Conservation (phyloP, 2,329 filamentous ascomycete species). For the Pyrenophora seminiperda region DNA sequence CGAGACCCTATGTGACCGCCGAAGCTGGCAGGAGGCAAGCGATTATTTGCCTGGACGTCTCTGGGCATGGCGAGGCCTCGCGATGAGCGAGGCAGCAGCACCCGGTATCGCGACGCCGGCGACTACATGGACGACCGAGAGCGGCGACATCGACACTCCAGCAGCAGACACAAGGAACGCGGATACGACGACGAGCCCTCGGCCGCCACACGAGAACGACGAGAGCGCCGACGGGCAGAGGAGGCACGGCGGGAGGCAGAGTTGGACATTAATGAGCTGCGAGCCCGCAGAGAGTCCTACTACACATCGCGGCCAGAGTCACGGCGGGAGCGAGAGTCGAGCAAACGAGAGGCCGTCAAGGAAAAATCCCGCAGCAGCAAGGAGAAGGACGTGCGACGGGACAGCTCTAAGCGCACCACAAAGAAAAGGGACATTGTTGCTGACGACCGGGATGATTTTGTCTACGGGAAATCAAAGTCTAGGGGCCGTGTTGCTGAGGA, state of each 20-base stretch:
- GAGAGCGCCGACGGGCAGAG: conserved; percentile 41
- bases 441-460: conserved; percentile 40
- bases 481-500: conserved; percentile 35
- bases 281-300: conserved; percentile 47
- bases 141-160: conserved; percentile 29
- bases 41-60: conserved; percentile 34
- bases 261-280: conserved; percentile 49
- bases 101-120: conserved; percentile 39
- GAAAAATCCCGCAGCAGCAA: conserved; percentile 35
- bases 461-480: conserved; percentile 38
- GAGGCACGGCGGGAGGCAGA: conserved; percentile 38
- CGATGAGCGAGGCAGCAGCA: conserved; percentile 31
- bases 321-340: conserved; percentile 33
- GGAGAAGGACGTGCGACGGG: conserved; percentile 36
- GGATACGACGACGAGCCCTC: conserved; percentile 34
- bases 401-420: conserved; percentile 31
- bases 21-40: conserved; percentile 34
- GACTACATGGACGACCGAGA: conserved; percentile 36
- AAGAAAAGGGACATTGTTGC: conserved; percentile 33
- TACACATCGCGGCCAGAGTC: conserved; percentile 42
- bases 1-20: conserved; percentile 35
- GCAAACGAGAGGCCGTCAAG: conserved; percentile 32
- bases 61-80: conserved; percentile 45
- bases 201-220: conserved; percentile 36
- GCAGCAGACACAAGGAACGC: conserved; percentile 30